Conservation (phyloP, 768 basidiomycete species). For the Termitomyces sp. region DNA sequence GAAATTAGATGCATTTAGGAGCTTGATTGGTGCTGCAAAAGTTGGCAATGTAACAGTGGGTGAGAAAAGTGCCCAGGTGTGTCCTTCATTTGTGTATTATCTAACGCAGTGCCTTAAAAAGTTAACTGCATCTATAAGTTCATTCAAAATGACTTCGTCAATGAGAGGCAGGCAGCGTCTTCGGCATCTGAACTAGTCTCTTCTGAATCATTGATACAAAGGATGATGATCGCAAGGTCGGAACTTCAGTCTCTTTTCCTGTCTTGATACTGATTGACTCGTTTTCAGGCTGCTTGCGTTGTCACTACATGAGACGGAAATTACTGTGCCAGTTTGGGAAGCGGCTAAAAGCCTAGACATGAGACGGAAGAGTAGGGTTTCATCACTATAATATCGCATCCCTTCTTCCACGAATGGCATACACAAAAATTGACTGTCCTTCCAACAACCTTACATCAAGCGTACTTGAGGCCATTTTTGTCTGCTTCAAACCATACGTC, state of each 20-base stretch:
- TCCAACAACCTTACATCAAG: neutral
- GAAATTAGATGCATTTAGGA: constrained; percentile 50
- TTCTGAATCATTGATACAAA: constrained; percentile 59
- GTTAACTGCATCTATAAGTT: constrained; percentile 34
- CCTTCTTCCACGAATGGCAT: neutral
- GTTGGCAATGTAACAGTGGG: constrained; percentile 48
- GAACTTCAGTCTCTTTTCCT: constrained; percentile 13
- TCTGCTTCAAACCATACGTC: constrained; percentile 65
- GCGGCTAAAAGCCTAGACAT: constrained; percentile 56
- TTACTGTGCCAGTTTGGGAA: constrained; percentile 61
- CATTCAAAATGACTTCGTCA: constrained; percentile 74
- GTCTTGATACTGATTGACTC: neutral
- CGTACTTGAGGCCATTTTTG: constrained; percentile 25
- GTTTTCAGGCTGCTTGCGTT: constrained; percentile 53
- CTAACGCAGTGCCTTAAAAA: neutral
- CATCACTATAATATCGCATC: neutral
- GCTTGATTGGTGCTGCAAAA: constrained; percentile 58
- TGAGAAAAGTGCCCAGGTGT: constrained; percentile 56
- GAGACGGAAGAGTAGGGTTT: constrained; percentile 29
- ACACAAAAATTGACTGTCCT: neutral
- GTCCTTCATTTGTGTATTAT: constrained; percentile 3
- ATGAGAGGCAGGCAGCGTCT: constrained; percentile 31
- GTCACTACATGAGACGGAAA: constrained; percentile 49
- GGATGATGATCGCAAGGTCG: constrained; percentile 69
- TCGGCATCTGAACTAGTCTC: constrained; percentile 32